A percentile compares a stretch with the other conserved stretches of the same genome.
These are phyloP conservation scores for Didymella arachidicola DNA, from an alignment of 2,329 filamentous ascomycete genomes.

Conservation along the genomic window DNA sequence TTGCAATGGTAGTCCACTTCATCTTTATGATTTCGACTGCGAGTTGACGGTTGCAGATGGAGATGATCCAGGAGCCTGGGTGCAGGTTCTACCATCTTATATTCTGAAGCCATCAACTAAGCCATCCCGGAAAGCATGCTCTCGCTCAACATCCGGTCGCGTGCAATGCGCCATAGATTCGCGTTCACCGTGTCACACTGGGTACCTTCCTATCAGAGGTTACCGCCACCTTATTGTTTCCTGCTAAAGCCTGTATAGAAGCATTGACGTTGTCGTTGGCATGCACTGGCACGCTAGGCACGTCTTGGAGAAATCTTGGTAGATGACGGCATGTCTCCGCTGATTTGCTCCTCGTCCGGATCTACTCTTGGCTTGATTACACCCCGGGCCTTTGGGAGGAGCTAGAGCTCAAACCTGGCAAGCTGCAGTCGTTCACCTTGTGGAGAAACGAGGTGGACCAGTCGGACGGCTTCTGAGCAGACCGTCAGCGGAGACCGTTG, in stretches of 20 bases:
- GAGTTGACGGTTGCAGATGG: slow-evolving; percentile 32
- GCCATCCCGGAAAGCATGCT: slow-evolving; percentile 8
- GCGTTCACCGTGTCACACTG: slow-evolving; percentile 14
- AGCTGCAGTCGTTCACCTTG: slow-evolving; percentile 16
- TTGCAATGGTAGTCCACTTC: slow-evolving; percentile 44
- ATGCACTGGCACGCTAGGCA: slow-evolving; percentile 32
- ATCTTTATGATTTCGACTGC: slow-evolving; percentile 38
- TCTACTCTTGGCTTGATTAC: slow-evolving; percentile 30
- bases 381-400: slow-evolving; percentile 20
- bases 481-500: slow-evolving; percentile 5
- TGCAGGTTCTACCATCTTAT: slow-evolving; percentile 26
- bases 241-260: slow-evolving; percentile 30
- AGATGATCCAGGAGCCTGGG: slow-evolving; percentile 27
- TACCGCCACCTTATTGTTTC: slow-evolving; percentile 43
- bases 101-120: slow-evolving; percentile 14
- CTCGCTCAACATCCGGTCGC: slow-evolving; percentile 22
- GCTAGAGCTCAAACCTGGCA: slow-evolving; percentile 20
- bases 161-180: slow-evolving; percentile 29
- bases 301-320: slow-evolving; percentile 31
- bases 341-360: slow-evolving; percentile 26
- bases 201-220: slow-evolving; percentile 48
- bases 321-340: slow-evolving; percentile 5
- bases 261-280: slow-evolving; percentile 25
- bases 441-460: slow-evolving; percentile 15
- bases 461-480: slow-evolving; percentile 9